Evolutionary conservation across 1,284 basidiomycete genomes (phyloP), one percentile per base, ranked within the genome.

Genomic region (Sphaerobolus stellatus): DNA sequence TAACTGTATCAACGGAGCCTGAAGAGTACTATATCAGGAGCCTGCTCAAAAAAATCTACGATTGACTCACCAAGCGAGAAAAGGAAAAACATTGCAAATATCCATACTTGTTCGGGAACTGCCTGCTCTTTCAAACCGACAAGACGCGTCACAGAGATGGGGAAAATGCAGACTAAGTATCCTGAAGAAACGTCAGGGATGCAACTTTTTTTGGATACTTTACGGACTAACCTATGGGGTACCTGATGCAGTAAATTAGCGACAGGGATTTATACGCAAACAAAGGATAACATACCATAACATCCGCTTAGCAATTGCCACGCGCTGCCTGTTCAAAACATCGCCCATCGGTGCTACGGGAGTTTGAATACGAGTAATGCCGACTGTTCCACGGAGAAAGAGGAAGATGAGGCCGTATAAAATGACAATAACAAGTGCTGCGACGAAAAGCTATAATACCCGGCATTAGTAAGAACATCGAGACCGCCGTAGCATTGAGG

Each of bases 1-100:
- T 52, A n/a, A 52, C 24, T 16, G 43, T 8, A 41, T 52, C 50
- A 20, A 33, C 50, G 28, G 50, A 38, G 20, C 50, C 50, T 52
- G 38, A 30, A 13, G 8, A 52, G 28, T 18, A 16, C 28, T 18
- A 16, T 44, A 29, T 16, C 5, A 22, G 29, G 18, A 52, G 22
- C 6, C 2, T 4, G 31, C n/a, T 22, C 4, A 27, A 44, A 33
- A 16, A 46, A 43, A 41, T 5, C 13, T 4, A 3, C 41, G 22
- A n/a, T n/a, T 20, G 8, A 34, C 28, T 2, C 1, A 52, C 50
- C 50, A 14, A 52, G 41, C 2, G 31, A 34, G 20, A 52, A 52
- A 5, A 52, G 24, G 29, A 52, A 45, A 29, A 44, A 31, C 41
- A 52, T 46, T 24, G 9, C 40, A 20, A 46, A 20, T n/a, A 30